Percentiles rank a stretch among this genome's conserved stretches.
phyloP scores from a whole-genome alignment of 371 early-diverging fungal genomes.

The Mortierella sp. region DNA sequence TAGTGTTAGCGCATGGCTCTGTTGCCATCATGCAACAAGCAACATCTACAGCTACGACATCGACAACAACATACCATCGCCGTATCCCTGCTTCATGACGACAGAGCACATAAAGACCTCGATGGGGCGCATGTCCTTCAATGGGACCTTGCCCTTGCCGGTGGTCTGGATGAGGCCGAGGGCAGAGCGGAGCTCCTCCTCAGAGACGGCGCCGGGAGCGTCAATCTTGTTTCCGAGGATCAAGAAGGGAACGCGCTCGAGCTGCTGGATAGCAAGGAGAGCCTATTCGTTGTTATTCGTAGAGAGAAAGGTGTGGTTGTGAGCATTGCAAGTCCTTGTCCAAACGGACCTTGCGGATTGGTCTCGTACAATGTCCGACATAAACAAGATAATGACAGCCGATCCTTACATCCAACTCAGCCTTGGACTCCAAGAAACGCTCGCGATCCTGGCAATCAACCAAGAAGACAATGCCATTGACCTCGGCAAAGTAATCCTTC shows the following conservation, averaged over 20 bases:
- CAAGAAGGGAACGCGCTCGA: slow-evolving; percentile 93
- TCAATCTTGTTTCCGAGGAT: slow-evolving; percentile 99
- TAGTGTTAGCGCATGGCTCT: background rate
- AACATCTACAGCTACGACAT: no score
- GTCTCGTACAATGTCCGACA: background rate
- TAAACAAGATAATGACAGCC: slow-evolving; percentile 12
- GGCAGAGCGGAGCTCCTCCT: slow-evolving; percentile 89
- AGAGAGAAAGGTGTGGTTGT: background rate
- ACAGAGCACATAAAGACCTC: slow-evolving; percentile 99
- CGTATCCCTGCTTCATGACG: slow-evolving; percentile 97
- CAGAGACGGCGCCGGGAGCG: slow-evolving; percentile 93
- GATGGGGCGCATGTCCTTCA: slow-evolving; percentile 94
- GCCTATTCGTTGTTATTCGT: slow-evolving; percentile 64
- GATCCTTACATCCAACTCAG: slow-evolving; percentile 90
- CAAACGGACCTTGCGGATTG: background rate
- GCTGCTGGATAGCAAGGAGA: slow-evolving; percentile 93
- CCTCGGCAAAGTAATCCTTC: slow-evolving; percentile 99
- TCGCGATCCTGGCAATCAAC: slow-evolving; percentile 92
- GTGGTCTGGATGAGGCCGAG: slow-evolving; percentile 96
- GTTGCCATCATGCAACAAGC: background rate
- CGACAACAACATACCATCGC: slow-evolving; percentile 78
- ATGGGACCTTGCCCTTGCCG: slow-evolving; percentile 95
- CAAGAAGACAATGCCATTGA: slow-evolving; percentile 96
- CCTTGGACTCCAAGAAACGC: slow-evolving; percentile 92
- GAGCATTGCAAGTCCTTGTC: slow-evolving; percentile 3